phyloP scores from a whole-genome alignment of 75 land plant genomes.

The Cupressus sempervirens region DNA sequence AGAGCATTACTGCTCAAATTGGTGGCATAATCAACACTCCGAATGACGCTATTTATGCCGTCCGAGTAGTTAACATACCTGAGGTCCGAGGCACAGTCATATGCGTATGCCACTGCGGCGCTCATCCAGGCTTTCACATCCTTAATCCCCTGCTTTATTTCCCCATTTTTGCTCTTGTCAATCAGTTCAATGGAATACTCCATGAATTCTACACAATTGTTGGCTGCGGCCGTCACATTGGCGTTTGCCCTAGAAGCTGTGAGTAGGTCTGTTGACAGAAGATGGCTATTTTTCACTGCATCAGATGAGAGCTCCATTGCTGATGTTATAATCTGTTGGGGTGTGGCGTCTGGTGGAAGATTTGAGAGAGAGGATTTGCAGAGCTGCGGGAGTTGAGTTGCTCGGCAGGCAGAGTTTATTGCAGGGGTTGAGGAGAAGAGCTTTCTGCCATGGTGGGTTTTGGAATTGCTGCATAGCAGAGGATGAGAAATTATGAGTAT shows the following conservation, averaged over 20 bases:
- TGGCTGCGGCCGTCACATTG: constrained; percentile 9
- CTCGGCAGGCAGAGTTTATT: constrained; percentile 18
- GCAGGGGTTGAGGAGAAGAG: not conserved
- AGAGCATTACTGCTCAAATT: constrained; percentile 57
- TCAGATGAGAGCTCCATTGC: not conserved
- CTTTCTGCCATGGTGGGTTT: not conserved
- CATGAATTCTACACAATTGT: constrained; percentile 8
- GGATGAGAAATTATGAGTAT: not conserved
- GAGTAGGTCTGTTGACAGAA: not conserved
- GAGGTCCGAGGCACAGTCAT: constrained; percentile 54
- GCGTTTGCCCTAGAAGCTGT: not conserved
- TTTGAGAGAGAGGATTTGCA: constrained; percentile 9
- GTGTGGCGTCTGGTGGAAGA: not conserved
- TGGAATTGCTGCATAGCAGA: not conserved
- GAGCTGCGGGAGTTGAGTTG: constrained; percentile 16
- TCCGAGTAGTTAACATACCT: constrained; percentile 39
- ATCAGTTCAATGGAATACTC: not conserved
- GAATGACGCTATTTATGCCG: not conserved
- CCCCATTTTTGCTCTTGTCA: not conserved
- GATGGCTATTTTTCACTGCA: not conserved
- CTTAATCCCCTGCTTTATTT: too few species aligned
- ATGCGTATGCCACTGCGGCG: constrained; percentile 54
- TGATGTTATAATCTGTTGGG: not conserved
- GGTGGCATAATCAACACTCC: constrained; percentile 30
- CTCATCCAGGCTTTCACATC: constrained; percentile 39